Conservation (phyloP, 2,329 filamentous ascomycete genomes). For the Verticillium dahliae region DNA sequence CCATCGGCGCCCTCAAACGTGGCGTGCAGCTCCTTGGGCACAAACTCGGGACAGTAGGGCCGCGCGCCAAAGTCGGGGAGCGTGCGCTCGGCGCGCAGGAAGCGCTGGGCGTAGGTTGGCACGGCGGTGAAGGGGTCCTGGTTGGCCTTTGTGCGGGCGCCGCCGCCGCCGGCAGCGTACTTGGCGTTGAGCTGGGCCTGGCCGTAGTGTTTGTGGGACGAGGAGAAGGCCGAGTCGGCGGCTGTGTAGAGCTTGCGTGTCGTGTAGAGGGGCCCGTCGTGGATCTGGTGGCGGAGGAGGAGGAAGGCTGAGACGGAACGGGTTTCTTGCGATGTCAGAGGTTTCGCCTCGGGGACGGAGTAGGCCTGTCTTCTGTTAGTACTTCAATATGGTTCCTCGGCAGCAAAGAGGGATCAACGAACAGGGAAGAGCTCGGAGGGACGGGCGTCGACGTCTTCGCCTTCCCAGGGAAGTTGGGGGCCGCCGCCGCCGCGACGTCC, state of each 20-base stretch:
- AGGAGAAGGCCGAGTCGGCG: slow-evolving; percentile 26
- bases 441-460: slow-evolving; percentile 48
- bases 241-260: slow-evolving; percentile 34
- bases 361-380: slow-evolving; percentile 33
- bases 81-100: slow-evolving; percentile 42
- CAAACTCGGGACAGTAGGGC: slow-evolving; percentile 45
- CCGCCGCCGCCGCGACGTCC: slow-evolving; percentile 37
- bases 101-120: slow-evolving; percentile 51
- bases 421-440: slow-evolving; percentile 56
- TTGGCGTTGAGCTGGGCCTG: slow-evolving; percentile 53
- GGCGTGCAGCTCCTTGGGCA: slow-evolving; percentile 48
- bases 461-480: slow-evolving; percentile 45
- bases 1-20: slow-evolving; percentile 43
- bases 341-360: slow-evolving; percentile 37
- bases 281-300: slow-evolving; percentile 49
- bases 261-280: slow-evolving; percentile 47
- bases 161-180: slow-evolving; percentile 28
- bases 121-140: slow-evolving; percentile 52
- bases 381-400: not conserved
- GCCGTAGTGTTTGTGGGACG: slow-evolving; percentile 39
- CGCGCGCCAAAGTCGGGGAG: slow-evolving; percentile 47
- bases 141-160: slow-evolving; percentile 45
- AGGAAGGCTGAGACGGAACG: slow-evolving; percentile 44
- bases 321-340: slow-evolving; percentile 36
- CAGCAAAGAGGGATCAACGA: slow-evolving; percentile 1